Evolutionary conservation across 768 basidiomycete species (phyloP).

Genomic region (Hericium rajendrae): DNA sequence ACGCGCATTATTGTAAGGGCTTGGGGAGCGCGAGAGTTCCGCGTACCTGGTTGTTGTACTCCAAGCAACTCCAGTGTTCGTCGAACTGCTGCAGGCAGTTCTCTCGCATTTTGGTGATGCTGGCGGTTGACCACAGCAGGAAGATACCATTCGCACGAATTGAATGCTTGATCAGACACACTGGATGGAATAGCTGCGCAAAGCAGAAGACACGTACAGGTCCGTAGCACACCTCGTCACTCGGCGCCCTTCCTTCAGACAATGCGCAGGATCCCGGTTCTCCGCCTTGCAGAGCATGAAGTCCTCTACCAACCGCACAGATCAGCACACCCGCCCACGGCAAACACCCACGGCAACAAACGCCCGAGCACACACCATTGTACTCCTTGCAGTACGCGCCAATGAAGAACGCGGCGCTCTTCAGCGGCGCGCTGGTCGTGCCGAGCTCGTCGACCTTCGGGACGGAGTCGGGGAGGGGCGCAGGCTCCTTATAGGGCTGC

Average conservation of each 20-base stretch:
- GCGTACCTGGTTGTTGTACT: slow-evolving; percentile 87
- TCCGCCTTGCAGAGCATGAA: slow-evolving; percentile 98
- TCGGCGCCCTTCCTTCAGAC: slow-evolving; percentile 89
- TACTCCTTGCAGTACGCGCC: slow-evolving; percentile 92
- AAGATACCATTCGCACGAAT: background rate
- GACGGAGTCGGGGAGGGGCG: slow-evolving; percentile 52
- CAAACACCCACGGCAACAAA: background rate
- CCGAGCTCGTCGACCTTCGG: slow-evolving; percentile 88
- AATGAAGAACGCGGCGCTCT: slow-evolving; percentile 95
- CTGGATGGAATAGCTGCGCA: background rate
- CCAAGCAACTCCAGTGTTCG: slow-evolving; percentile 90
- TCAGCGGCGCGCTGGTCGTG: slow-evolving; percentile 83
- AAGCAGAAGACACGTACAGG: slow-evolving; percentile 47
- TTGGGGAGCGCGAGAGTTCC: background rate
- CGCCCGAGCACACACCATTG: slow-evolving; percentile 58
- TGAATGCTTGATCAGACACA: background rate
- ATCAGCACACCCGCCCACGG: background rate
- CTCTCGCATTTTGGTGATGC: slow-evolving; percentile 89
- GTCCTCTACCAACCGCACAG: slow-evolving; percentile 46
- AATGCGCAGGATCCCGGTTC: slow-evolving; percentile 82
- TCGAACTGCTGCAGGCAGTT: slow-evolving; percentile 84
- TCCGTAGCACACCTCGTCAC: slow-evolving; percentile 94
- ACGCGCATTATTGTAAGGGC: background rate
- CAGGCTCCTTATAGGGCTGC: slow-evolving; percentile 50
- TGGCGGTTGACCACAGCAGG: slow-evolving; percentile 21